Percentiles rank a stretch among this genome's conserved stretches.
These are phyloP conservation scores for Dillenia turbinata DNA, from an alignment of 164 flowering plant genomes.

Conservation along the genomic window DNA sequence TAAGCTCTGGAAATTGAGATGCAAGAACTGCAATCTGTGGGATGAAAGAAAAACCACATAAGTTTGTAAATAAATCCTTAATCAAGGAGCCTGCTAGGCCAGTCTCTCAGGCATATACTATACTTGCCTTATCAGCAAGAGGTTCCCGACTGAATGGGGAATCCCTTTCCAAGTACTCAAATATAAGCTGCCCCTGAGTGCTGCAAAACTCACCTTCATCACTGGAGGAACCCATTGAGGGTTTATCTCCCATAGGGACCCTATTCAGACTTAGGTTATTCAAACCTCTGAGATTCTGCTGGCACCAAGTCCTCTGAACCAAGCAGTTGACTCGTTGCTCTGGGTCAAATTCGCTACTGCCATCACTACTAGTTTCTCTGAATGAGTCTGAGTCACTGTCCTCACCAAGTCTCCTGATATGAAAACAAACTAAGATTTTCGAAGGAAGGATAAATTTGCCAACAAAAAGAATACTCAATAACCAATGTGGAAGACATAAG, in stretches of 20 bases:
- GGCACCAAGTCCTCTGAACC: slow-evolving; percentile 12
- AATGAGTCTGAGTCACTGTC: slow-evolving; percentile 57
- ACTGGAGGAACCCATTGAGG: no score
- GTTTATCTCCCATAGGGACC: slow-evolving; percentile 29
- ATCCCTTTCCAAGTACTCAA: slow-evolving; percentile 62
- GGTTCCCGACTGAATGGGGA: slow-evolving; percentile 58
- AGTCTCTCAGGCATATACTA: no score
- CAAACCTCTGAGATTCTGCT: slow-evolving; percentile 7
- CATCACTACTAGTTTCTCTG: slow-evolving; percentile 46
- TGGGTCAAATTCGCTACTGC: slow-evolving; percentile 39
- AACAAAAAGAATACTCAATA: no score
- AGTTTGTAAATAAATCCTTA: no score
- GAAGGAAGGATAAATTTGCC: background rate
- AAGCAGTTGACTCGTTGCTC: slow-evolving; percentile 24
- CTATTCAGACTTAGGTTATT: slow-evolving; percentile 21
- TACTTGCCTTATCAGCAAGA: slow-evolving; percentile 59
- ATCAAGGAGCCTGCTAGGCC: background rate
- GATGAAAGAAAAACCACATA: background rate
- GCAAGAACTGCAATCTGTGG: slow-evolving; percentile 53
- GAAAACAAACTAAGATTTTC: background rate
- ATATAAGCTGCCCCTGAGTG: slow-evolving; percentile 32
- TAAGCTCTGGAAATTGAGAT: slow-evolving; percentile 47
- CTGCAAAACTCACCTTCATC: slow-evolving; percentile 33
- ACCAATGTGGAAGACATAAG: no score
- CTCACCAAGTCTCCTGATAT: slow-evolving; percentile 44